These are phyloP conservation scores for Vicia faba DNA, from an alignment of 306 rosid species.

Conservation along the genomic window DNA sequence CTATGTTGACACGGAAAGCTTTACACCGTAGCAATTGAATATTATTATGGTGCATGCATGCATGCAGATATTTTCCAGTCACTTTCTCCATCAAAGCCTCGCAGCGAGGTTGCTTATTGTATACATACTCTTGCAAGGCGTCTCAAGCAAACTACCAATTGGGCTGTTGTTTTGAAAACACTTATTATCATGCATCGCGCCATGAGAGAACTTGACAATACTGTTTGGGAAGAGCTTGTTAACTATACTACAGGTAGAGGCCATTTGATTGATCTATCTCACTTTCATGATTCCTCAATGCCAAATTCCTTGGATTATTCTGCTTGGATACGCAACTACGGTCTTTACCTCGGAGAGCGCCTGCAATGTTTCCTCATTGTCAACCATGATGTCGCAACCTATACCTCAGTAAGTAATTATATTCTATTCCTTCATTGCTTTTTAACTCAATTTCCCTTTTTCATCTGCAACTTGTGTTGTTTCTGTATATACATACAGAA, in stretches of 20 bases:
- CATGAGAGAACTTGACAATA: slow-evolving; percentile 82
- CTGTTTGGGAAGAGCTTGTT: slow-evolving; percentile 71
- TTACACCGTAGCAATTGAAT: too few species aligned
- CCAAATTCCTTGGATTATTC: slow-evolving; percentile 74
- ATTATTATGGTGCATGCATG: neutral
- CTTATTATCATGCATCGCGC: slow-evolving; percentile 81
- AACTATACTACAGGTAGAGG: slow-evolving; percentile 57
- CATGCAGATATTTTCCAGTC: slow-evolving; percentile 73
- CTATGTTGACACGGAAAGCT: too few species aligned
- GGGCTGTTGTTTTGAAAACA: slow-evolving; percentile 82
- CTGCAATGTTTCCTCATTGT: slow-evolving; percentile 62
- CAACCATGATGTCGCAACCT: slow-evolving; percentile 66
- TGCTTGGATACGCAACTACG: slow-evolving; percentile 74
- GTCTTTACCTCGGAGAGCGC: slow-evolving; percentile 79
- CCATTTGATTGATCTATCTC: slow-evolving; percentile 67
- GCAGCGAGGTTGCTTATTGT: slow-evolving; percentile 78
- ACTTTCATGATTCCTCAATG: slow-evolving; percentile 60
- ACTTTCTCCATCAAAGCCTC: slow-evolving; percentile 78
- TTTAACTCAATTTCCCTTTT: neutral
- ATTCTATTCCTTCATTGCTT: neutral
- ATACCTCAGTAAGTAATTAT: slow-evolving; percentile 59
- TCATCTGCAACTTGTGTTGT: neutral
- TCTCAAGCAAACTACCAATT: slow-evolving; percentile 62
- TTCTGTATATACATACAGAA: slow-evolving; percentile 48
- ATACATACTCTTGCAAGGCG: slow-evolving; percentile 66